phyloP scores from a whole-genome alignment of 2,329 filamentous ascomycete genomes.

The Aspergillus texensis region DNA sequence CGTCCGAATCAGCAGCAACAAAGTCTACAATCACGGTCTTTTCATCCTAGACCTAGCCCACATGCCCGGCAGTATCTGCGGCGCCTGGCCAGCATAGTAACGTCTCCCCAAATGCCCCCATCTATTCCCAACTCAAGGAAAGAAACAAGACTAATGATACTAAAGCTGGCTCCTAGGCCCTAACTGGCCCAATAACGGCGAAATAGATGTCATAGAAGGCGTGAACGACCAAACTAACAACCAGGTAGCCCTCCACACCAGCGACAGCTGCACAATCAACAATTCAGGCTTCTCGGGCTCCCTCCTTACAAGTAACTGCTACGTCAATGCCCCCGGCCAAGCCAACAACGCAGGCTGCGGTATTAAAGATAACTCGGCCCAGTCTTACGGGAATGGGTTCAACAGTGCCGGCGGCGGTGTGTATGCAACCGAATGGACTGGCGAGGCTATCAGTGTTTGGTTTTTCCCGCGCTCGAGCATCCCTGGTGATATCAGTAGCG shows the following conservation, averaged over 20 bases:
- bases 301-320: slow-evolving; percentile 60
- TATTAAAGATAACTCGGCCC: slow-evolving; percentile 52
- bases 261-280: slow-evolving; percentile 60
- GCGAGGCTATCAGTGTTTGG: slow-evolving; percentile 72
- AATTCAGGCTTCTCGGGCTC: slow-evolving; percentile 53
- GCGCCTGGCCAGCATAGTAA: slow-evolving; percentile 71
- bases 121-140: neutral
- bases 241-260: slow-evolving; percentile 70
- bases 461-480: slow-evolving; percentile 74
- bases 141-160: neutral
- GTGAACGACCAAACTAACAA: slow-evolving; percentile 66
- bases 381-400: slow-evolving; percentile 69
- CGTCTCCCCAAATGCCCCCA: neutral
- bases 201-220: slow-evolving; percentile 81
- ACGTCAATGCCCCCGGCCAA: slow-evolving; percentile 49
- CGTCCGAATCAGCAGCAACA: slow-evolving; percentile 69
- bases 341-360: slow-evolving; percentile 61
- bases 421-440: slow-evolving; percentile 77
- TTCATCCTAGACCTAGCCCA: slow-evolving; percentile 73
- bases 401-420: slow-evolving; percentile 70
- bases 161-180: slow-evolving; percentile 60
- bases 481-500: slow-evolving; percentile 63
- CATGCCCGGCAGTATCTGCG: slow-evolving; percentile 72
- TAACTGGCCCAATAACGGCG: slow-evolving; percentile 70
- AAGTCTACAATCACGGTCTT: slow-evolving; percentile 65